Evolutionary conservation across 371 early-diverging fungal genomes (phyloP).

Genomic region (Choanephora cucurbitarum): DNA sequence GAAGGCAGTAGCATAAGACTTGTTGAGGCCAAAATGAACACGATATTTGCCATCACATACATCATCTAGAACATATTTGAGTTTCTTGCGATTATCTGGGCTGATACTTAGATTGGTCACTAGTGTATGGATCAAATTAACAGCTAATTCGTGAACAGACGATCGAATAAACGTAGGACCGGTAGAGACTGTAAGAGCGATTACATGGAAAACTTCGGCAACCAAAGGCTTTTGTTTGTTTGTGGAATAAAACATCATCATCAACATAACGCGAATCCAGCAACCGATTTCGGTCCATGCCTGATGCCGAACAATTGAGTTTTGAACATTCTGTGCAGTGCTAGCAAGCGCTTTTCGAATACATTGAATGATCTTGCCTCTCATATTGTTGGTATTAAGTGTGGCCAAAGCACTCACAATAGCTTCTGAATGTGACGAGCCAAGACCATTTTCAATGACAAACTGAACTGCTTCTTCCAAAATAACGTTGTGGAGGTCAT

Average conservation of each 20-base stretch:
- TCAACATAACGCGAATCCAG: constrained; percentile 77
- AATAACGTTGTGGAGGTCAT: constrained; percentile 74
- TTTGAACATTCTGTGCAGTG: constrained; percentile 65
- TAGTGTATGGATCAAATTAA: constrained; percentile 83
- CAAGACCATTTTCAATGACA: constrained; percentile 77
- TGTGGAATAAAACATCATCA: constrained; percentile 81
- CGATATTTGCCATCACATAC: constrained; percentile 75
- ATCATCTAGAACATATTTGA: constrained; percentile 62
- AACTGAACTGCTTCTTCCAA: constrained; percentile 75
- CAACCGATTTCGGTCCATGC: constrained; percentile 87
- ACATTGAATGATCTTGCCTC: constrained; percentile 75
- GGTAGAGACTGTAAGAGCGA: constrained; percentile 75
- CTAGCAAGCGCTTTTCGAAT: constrained; percentile 69
- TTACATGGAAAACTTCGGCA: constrained; percentile 82
- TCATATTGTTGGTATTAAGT: constrained; percentile 68
- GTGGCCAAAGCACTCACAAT: constrained; percentile 82
- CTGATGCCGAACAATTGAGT: constrained; percentile 70
- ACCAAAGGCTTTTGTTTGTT: constrained; percentile 70
- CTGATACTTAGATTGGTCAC: constrained; percentile 64
- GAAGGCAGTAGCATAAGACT: constrained; percentile 68
- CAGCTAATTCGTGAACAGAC: constrained; percentile 84
- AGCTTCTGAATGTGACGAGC: constrained; percentile 76
- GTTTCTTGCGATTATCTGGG: constrained; percentile 53
- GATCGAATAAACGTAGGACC: constrained; percentile 82
- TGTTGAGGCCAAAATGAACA: constrained; percentile 76